phyloP scores from a whole-genome alignment of 768 basidiomycete species.

The Glaciozyma martinii region DNA sequence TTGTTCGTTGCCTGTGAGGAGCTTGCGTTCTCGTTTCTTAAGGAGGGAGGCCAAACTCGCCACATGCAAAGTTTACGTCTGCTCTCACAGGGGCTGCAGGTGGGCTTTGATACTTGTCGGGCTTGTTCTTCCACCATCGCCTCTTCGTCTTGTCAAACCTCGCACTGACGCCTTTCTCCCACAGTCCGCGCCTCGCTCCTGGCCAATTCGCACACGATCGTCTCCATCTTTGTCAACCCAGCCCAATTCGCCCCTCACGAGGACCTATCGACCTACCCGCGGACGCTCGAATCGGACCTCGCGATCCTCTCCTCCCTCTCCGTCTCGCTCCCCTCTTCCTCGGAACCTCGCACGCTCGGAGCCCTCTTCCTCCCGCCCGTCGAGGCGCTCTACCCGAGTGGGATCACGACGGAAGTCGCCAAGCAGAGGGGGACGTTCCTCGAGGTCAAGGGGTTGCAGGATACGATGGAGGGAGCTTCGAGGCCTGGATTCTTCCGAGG shows the following conservation, averaged over 20 bases:
- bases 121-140: no score
- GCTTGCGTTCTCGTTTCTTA: no score
- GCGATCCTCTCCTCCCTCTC: conserved; percentile 47
- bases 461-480: conserved; percentile 70
- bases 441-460: conserved; percentile 78
- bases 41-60: no score
- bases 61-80: no score
- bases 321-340: conserved; percentile 30
- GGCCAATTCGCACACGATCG: conserved; percentile 73
- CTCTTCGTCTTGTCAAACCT: no score
- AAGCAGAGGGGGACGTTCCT: conserved; percentile 81
- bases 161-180: background rate
- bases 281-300: conserved; percentile 70
- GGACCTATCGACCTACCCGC: conserved; percentile 82
- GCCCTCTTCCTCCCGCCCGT: conserved; percentile 74
- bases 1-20: no score
- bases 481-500: conserved; percentile 90
- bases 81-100: no score
- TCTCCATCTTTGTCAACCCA: conserved; percentile 97
- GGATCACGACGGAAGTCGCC: conserved; percentile 65
- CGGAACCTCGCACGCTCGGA: conserved; percentile 45
- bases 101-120: no score
- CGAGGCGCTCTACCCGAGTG: conserved; percentile 84
- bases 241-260: conserved; percentile 95
- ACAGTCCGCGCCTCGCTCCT: conserved; percentile 66